Evolutionary conservation across 352 stramenopile genomes (phyloP).

Genomic region (Halophytophthora polymorphica): DNA sequence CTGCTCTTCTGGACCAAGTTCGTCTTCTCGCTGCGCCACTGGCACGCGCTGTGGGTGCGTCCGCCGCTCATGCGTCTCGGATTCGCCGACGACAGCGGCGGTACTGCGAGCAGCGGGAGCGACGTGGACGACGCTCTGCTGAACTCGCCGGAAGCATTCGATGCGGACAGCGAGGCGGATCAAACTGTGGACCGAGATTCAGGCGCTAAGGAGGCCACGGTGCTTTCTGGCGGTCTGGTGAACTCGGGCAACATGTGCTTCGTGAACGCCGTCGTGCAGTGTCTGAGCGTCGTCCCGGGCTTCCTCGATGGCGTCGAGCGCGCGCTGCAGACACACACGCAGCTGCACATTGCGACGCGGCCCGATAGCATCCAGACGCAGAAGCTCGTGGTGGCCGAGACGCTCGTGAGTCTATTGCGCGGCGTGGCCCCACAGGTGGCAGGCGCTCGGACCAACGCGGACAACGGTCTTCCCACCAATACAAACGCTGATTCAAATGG

Average conservation of each 20-base stretch:
- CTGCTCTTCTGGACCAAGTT: slow-evolving; percentile 27
- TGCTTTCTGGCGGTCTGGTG: slow-evolving; percentile 43
- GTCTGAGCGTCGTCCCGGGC: slow-evolving; percentile 39
- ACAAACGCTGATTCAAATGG: not conserved
- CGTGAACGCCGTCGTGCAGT: slow-evolving; percentile 73
- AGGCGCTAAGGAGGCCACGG: slow-evolving; percentile 11
- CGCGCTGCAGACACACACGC: slow-evolving; percentile 16
- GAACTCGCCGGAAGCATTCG: too few species aligned
- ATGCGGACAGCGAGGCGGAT: not conserved
- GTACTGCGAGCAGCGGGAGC: slow-evolving; percentile 12
- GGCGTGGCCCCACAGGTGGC: slow-evolving; percentile 8
- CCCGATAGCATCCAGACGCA: slow-evolving; percentile 18
- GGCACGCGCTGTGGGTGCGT: slow-evolving; percentile 26
- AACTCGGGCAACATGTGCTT: slow-evolving; percentile 81
- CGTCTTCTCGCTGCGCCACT: slow-evolving; percentile 28
- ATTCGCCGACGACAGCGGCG: slow-evolving; percentile 11
- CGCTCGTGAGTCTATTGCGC: slow-evolving; percentile 26
- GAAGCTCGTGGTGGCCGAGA: slow-evolving; percentile 24
- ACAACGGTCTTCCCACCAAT: too few species aligned
- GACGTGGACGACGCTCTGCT: slow-evolving; percentile 14
- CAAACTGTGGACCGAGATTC: not conserved
- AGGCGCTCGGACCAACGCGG: too few species aligned
- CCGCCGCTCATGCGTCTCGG: slow-evolving; percentile 34
- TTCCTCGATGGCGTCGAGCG: slow-evolving; percentile 35
- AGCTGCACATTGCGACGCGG: slow-evolving; percentile 19